phyloP scores from a whole-genome alignment of 2,329 filamentous ascomycete genomes.

The Eutypa lata region DNA sequence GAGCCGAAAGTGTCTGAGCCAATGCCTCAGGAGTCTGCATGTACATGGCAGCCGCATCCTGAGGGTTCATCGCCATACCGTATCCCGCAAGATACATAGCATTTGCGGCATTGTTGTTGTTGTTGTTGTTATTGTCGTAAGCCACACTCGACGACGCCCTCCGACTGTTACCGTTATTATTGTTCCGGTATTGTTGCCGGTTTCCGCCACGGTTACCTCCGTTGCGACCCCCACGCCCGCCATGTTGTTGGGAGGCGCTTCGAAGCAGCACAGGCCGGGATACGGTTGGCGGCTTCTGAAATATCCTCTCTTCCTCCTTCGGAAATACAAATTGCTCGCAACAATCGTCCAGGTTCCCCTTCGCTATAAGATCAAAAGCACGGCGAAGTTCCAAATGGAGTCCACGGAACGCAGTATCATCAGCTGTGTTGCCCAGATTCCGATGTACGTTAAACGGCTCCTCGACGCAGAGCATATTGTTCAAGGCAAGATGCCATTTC shows the following conservation, averaged over 20 bases:
- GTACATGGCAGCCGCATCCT: conserved; percentile 48
- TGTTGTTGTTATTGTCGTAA: conserved; percentile 49
- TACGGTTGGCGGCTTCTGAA: conserved; percentile 53
- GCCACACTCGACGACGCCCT: conserved; percentile 52
- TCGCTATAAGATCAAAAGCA: conserved; percentile 78
- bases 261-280: conserved; percentile 56
- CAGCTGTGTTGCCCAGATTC: conserved; percentile 93
- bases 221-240: conserved; percentile 43
- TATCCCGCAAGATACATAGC: conserved; percentile 39
- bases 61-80: conserved; percentile 38
- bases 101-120: conserved; percentile 41
- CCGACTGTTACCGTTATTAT: conserved; percentile 41
- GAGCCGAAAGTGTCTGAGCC: conserved; percentile 42
- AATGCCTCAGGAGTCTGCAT: conserved; percentile 38
- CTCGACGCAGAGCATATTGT: conserved; percentile 89
- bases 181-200: conserved; percentile 36
- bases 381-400: conserved; percentile 85
- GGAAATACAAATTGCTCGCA: conserved; percentile 89
- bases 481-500: conserved; percentile 76
- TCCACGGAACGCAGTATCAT: conserved; percentile 89
- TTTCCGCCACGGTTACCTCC: conserved; percentile 44
- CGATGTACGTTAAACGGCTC: conserved; percentile 90
- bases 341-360: conserved; percentile 75
- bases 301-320: conserved; percentile 69
- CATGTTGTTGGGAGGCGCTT: conserved; percentile 59